Percentiles rank a stretch among this genome's conserved stretches.
phyloP scores from a whole-genome alignment of 2,329 filamentous ascomycete genomes.

The Teratosphaeria viscida region DNA sequence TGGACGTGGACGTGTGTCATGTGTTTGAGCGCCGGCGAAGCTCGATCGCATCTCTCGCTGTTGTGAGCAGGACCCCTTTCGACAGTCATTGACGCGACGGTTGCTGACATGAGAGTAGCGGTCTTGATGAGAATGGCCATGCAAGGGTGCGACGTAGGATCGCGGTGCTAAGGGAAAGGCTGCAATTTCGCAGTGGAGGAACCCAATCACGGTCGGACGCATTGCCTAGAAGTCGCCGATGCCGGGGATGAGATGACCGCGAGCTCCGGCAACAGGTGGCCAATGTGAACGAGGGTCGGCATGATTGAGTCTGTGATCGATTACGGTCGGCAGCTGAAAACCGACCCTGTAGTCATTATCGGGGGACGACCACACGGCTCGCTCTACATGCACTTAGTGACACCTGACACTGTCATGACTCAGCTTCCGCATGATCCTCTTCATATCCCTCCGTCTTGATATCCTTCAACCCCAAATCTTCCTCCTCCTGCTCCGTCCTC shows the following conservation, averaged over 20 bases:
- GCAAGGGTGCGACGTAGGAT: neutral
- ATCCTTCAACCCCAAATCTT: constrained; percentile 79
- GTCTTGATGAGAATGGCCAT: no score
- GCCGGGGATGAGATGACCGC: neutral
- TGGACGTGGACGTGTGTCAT: neutral
- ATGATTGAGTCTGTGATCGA: neutral
- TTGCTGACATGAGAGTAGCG: neutral
- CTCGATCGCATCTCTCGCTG: neutral
- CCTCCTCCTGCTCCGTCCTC: constrained; percentile 82
- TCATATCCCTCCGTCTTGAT: constrained; percentile 90
- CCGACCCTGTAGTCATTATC: neutral
- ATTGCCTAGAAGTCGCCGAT: neutral
- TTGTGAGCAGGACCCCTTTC: no score
- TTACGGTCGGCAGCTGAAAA: neutral
- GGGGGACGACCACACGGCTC: neutral
- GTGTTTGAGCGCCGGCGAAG: neutral
- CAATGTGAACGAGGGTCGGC: neutral
- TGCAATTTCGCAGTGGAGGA: neutral
- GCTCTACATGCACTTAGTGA: neutral
- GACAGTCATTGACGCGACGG: no score
- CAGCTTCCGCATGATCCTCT: constrained; percentile 8
- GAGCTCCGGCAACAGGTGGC: neutral
- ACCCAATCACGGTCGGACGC: neutral
- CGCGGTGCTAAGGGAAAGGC: neutral
- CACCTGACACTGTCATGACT: neutral